phyloP scores from a whole-genome alignment of 768 basidiomycete species.

The Termitomyces sp. region DNA sequence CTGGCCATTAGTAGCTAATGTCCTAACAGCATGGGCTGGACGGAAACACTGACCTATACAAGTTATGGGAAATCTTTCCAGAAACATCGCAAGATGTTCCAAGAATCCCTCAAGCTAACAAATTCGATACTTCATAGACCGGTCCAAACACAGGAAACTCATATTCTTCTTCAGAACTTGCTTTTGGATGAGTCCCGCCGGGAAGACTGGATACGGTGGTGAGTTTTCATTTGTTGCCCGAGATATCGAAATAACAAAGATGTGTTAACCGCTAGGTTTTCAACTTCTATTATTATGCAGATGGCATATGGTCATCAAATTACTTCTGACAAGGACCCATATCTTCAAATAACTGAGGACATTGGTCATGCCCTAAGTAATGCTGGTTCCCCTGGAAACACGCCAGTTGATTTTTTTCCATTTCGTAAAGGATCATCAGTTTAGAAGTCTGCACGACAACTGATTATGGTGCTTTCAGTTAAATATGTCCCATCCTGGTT shows the following conservation, averaged over 20 bases:
- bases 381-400: slow-evolving; percentile 17
- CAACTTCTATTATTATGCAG: slow-evolving; percentile 17
- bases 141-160: slow-evolving; percentile 19
- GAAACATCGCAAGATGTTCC: slow-evolving; percentile 18
- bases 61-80: slow-evolving; percentile 20
- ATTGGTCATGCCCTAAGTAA: slow-evolving; percentile 18
- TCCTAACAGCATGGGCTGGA: slow-evolving; percentile 10
- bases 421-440: slow-evolving; percentile 14
- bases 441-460: background rate
- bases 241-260: background rate
- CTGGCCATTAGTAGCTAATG: background rate
- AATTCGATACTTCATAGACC: slow-evolving; percentile 10
- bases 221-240: background rate
- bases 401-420: slow-evolving; percentile 16
- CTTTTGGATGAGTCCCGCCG: slow-evolving; percentile 17
- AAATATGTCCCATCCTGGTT: slow-evolving; percentile 27
- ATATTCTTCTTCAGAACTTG: slow-evolving; percentile 22
- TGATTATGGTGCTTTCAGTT: slow-evolving; percentile 15
- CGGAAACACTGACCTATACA: background rate
- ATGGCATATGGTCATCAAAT: slow-evolving; percentile 27
- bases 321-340: slow-evolving; percentile 26
- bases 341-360: slow-evolving; percentile 27
- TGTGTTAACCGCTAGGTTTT: background rate
- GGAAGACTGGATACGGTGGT: slow-evolving; percentile 16
- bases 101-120: slow-evolving; percentile 18